phyloP scores from a whole-genome alignment of 75 land plant genomes.

The Azolla pinnata region DNA sequence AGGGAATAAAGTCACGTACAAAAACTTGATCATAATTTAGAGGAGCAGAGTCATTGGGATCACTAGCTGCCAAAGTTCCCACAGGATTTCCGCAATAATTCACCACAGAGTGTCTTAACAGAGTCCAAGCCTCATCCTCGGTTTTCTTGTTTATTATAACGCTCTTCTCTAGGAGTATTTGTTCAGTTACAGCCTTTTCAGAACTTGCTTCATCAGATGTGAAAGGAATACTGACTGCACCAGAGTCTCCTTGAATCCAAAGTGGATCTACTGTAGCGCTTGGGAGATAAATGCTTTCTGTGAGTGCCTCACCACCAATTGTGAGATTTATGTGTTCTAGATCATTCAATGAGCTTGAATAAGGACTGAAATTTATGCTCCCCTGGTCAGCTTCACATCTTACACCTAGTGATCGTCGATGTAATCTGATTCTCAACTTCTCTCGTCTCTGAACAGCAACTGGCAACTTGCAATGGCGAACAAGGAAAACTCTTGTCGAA shows the following conservation, averaged over 20 bases:
- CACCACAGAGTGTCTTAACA: conserved; percentile 44
- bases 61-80: conserved; percentile 67
- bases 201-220: background rate
- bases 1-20: conserved; percentile 63
- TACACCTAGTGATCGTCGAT: too few relatives aligned
- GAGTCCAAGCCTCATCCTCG: conserved; percentile 59
- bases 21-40: conserved; percentile 75
- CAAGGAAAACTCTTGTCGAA: too few relatives aligned
- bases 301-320: background rate
- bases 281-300: conserved; percentile 2
- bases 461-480: too few relatives aligned
- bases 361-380: background rate
- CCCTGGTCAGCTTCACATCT: conserved; percentile 8
- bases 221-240: background rate
- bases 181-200: background rate
- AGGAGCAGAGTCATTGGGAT: conserved; percentile 27
- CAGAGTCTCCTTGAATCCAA: background rate
- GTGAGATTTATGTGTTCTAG: background rate
- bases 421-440: too few relatives aligned
- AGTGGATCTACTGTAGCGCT: background rate
- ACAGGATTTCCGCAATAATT: conserved; percentile 58
- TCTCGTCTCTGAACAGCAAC: too few relatives aligned
- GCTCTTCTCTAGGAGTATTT: background rate
- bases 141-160: background rate
- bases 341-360: background rate